Evolutionary conservation across 805 yeast species (phyloP), one percentile per base, ranked within the genome.

Genomic region (Hanseniaspora thailandica): DNA sequence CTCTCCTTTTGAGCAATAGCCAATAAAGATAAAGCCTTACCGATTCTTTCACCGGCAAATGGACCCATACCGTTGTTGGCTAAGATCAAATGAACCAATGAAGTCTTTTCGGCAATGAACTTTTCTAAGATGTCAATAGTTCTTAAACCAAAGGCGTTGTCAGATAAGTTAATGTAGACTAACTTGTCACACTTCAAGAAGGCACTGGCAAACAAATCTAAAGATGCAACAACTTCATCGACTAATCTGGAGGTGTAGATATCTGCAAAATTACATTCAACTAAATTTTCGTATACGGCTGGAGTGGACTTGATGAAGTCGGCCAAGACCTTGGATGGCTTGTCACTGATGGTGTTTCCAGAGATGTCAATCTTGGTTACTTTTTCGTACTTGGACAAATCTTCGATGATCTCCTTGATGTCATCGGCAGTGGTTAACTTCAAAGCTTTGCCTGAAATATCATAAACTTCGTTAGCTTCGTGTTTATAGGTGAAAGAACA

Each of bases 41-140:
- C 99, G 57, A 93, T 85, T 66, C 95, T 78, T 55, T 90, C 83
- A 61, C 99, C 98, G 0, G 97, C 95, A 66, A 84, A 84, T 25
- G 99, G 99, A 34, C 99, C 99, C 80, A 93, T 83, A 54, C 99
- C 99, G 67, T 93, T 93, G 70, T 93, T 93, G 45, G 96, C 83
- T 57, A 93, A 73, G 59, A 86, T 81, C 66, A 93, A 76, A 65
- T 93, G 96, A 68, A 86, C 84, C 54, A 93, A 70, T 25, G 94
- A 80, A 17, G 78, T 76, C 34, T 90, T 95, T 60, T 82, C 74
- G 12, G 85, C 71, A 55, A 93, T 72, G 61, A 82, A 88, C 26
- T 72, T 74, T 65, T 93, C 96, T 54, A 93, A 75, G 8, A 93
- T 94, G 55, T 84, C 95, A 57, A 93, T 86, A 23, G 97, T 85